phyloP scores from a whole-genome alignment of 352 stramenopile species.

The Phytopythium helicoides region DNA sequence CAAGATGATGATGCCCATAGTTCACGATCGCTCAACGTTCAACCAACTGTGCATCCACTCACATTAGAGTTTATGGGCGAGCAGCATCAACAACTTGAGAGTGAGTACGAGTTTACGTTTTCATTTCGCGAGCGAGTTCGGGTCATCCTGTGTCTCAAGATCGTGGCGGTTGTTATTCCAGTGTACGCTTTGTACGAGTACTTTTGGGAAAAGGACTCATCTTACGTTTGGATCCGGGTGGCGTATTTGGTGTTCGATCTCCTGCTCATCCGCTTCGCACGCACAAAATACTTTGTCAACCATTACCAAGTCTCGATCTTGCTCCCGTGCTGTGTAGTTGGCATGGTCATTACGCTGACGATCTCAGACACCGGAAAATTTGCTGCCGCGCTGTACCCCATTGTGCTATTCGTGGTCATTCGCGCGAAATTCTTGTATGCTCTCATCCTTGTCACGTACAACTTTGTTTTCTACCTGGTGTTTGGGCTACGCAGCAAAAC shows the following conservation, averaged over 20 bases:
- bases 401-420: slow-evolving; percentile 79
- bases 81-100: slow-evolving; percentile 71
- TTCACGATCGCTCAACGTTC: slow-evolving; percentile 54
- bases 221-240: slow-evolving; percentile 64
- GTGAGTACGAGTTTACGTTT: slow-evolving; percentile 75
- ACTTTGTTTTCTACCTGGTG: slow-evolving; percentile 77
- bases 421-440: slow-evolving; percentile 86
- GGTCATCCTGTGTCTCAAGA: slow-evolving; percentile 70
- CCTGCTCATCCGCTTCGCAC: slow-evolving; percentile 62
- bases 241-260: slow-evolving; percentile 71
- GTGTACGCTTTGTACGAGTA: slow-evolving; percentile 73
- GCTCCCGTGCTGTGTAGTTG: slow-evolving; percentile 58
- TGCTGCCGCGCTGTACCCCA: slow-evolving; percentile 71
- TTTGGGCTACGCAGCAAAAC: slow-evolving; percentile 20
- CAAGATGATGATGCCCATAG: slow-evolving; percentile 71
- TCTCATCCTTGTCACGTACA: slow-evolving; percentile 70
- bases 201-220: slow-evolving; percentile 53
- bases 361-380: slow-evolving; percentile 87
- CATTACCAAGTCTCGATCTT: slow-evolving; percentile 79
- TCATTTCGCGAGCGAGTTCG: slow-evolving; percentile 60
- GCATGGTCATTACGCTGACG: slow-evolving; percentile 76
- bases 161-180: slow-evolving; percentile 67
- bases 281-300: slow-evolving; percentile 67
- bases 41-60: slow-evolving; percentile 69
- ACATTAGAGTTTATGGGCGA: slow-evolving; percentile 86